phyloP scores from a whole-genome alignment of 257 asterid species.

The Marsdenia floribunda region DNA sequence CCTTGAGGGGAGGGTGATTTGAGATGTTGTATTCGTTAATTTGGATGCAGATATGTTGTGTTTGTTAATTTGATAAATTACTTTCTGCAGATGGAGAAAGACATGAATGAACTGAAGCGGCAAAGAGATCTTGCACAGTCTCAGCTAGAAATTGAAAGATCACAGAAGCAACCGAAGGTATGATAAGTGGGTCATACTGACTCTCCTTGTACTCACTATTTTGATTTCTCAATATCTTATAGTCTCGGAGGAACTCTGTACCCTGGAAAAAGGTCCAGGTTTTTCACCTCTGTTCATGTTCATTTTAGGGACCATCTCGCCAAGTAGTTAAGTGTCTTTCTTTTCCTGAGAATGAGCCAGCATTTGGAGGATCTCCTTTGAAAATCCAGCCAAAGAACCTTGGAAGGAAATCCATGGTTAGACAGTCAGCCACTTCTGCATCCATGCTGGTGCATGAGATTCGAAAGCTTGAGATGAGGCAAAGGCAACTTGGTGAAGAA shows the following conservation, averaged over 20 bases:
- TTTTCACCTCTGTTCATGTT: conserved; percentile 4
- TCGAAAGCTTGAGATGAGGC: conserved; percentile 80
- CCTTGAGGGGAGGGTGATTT: neutral
- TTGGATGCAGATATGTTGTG: neutral
- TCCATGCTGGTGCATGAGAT: conserved; percentile 67
- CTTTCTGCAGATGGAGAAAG: conserved; percentile 75
- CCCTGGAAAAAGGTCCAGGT: neutral
- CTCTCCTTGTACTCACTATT: neutral
- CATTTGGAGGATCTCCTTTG: conserved; percentile 27
- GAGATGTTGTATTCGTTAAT: neutral
- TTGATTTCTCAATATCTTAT: neutral
- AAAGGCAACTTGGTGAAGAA: conserved; percentile 90
- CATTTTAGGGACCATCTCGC: conserved; percentile 69
- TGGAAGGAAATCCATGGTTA: conserved; percentile 36
- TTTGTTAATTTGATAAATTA: conserved; percentile 11
- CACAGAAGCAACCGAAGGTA: conserved; percentile 72
- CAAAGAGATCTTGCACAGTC: conserved; percentile 75
- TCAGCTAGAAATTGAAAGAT: conserved; percentile 70
- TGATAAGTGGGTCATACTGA: conserved; percentile 3
- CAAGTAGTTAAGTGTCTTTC: conserved; percentile 73
- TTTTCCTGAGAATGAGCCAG: conserved; percentile 42
- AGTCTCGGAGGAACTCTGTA: neutral
- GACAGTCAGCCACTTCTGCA: conserved; percentile 45
- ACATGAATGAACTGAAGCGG: conserved; percentile 80
- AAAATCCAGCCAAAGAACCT: conserved; percentile 36